Evolutionary conservation across 2,329 filamentous ascomycete genomes (phyloP).

Genomic region (Fusarium incarnatum): DNA sequence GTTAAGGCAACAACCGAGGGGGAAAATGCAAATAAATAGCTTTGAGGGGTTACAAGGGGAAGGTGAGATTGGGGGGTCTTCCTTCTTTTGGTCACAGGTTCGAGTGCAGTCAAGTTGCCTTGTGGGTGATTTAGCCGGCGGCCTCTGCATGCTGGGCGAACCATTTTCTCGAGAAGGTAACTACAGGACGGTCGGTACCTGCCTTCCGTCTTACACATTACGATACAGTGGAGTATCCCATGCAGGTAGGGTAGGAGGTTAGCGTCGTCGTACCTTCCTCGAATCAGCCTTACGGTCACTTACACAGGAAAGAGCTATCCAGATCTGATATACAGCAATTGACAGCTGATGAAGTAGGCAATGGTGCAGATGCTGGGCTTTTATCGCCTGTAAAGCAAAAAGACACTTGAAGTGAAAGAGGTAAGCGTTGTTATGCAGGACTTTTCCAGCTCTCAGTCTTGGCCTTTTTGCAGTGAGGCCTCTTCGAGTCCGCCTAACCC

Average conservation of each 20-base stretch:
- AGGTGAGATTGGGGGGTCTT: constrained; percentile 18
- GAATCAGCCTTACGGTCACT: not conserved
- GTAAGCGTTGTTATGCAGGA: not conserved
- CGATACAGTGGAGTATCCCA: not conserved
- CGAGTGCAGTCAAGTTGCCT: constrained; percentile 9
- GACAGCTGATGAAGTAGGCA: not conserved
- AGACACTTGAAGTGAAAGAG: not conserved
- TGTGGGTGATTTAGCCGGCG: not conserved
- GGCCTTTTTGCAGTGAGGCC: not conserved
- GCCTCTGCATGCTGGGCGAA: constrained; percentile 21
- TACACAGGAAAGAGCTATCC: not conserved
- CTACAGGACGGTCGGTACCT: not conserved
- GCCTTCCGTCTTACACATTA: not conserved
- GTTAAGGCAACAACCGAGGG: constrained; percentile 20
- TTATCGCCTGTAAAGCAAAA: not conserved
- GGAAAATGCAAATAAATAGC: not conserved
- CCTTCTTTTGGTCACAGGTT: constrained; percentile 15
- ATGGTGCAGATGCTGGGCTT: not conserved
- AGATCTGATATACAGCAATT: not conserved
- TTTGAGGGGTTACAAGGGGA: constrained; percentile 10
- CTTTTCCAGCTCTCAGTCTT: constrained; percentile 8
- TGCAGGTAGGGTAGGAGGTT: not conserved
- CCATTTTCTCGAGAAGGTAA: not conserved
- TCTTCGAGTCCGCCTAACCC: not conserved
- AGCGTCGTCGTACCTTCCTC: not conserved